These are phyloP conservation scores for button mushroom (Agaricus bisporus) DNA, from an alignment of 768 basidiomycete species.

Conservation along the genomic window DNA sequence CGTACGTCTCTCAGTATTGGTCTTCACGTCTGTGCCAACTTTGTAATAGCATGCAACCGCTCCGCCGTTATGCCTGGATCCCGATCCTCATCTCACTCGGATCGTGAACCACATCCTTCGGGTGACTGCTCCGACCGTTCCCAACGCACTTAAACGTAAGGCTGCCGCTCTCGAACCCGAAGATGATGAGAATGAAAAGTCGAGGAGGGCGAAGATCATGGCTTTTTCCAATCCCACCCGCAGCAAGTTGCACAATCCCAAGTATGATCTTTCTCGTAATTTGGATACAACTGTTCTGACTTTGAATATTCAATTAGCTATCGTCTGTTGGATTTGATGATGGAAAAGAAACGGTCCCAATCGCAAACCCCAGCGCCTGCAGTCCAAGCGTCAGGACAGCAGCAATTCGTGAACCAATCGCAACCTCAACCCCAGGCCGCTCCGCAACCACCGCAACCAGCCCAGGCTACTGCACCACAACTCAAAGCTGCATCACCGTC, in stretches of 20 bases:
- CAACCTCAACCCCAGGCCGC: conserved; percentile 13
- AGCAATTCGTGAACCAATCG: conserved; percentile 19
- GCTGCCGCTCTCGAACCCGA: conserved; percentile 63
- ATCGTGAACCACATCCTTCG: conserved; percentile 71
- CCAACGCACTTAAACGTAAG: conserved; percentile 72
- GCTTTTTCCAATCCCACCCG: conserved; percentile 70
- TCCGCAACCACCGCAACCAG: conserved; percentile 16
- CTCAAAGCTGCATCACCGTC: conserved; percentile 24
- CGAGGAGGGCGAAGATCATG: conserved; percentile 66
- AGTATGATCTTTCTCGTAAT: conserved; percentile 27
- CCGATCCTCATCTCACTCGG: conserved; percentile 69
- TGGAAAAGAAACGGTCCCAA: conserved; percentile 14
- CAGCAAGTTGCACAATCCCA: conserved; percentile 42
- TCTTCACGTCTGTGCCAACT: conserved; percentile 6
- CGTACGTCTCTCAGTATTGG: conserved; percentile 34
- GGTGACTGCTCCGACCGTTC: conserved; percentile 67
- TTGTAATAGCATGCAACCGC: conserved; percentile 58
- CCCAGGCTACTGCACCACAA: conserved; percentile 19
- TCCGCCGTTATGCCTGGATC: conserved; percentile 73
- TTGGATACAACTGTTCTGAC: background rate
- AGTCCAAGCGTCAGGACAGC: conserved; percentile 23
- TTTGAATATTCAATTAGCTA: conserved; percentile 32
- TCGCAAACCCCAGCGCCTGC: conserved; percentile 20
- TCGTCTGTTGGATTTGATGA: conserved; percentile 47
- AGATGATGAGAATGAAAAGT: conserved; percentile 72